Evolutionary conservation across 2,329 filamentous ascomycete genomes (phyloP).

Genomic region (Davidsoniella virescens): DNA sequence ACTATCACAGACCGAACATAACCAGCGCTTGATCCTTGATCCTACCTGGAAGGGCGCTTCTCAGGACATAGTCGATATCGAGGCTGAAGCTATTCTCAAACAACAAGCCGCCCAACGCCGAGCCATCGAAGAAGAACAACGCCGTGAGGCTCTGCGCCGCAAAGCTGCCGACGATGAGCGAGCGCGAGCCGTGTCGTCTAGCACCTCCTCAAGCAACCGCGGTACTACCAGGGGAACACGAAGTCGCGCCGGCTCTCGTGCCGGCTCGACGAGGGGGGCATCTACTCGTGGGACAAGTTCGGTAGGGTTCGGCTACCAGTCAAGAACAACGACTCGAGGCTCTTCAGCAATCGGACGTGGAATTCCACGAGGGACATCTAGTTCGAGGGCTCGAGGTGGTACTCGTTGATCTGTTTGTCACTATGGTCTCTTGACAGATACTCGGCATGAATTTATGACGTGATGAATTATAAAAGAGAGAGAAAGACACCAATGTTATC

Average conservation of each 20-base stretch:
- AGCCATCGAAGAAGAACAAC: slow-evolving; percentile 61
- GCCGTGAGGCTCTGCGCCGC: slow-evolving; percentile 52
- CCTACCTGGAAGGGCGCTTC: slow-evolving; percentile 79
- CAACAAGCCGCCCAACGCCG: slow-evolving; percentile 65
- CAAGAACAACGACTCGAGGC: slow-evolving; percentile 14
- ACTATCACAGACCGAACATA: slow-evolving; percentile 92
- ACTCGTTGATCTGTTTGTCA: not conserved
- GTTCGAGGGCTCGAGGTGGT: slow-evolving; percentile 12
- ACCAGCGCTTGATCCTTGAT: slow-evolving; percentile 78
- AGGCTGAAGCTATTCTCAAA: slow-evolving; percentile 58
- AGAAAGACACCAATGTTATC: not conserved
- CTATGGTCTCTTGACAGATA: not conserved
- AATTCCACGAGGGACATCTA: slow-evolving; percentile 17
- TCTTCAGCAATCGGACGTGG: slow-evolving; percentile 23
- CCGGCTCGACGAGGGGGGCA: not conserved
- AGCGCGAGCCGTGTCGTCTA: slow-evolving; percentile 18
- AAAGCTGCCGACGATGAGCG: slow-evolving; percentile 46
- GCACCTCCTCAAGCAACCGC: slow-evolving; percentile 18
- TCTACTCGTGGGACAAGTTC: slow-evolving; percentile 13
- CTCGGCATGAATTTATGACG: not conserved
- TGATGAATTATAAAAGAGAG: not conserved
- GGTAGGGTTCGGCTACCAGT: slow-evolving; percentile 18
- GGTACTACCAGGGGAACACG: not conserved
- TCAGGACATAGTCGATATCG: slow-evolving; percentile 71
- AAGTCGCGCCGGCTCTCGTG: not conserved